Base-by-base conservation (phyloP, 1,284 basidiomycete genomes). In the Phlebopus sp. region DNA sequence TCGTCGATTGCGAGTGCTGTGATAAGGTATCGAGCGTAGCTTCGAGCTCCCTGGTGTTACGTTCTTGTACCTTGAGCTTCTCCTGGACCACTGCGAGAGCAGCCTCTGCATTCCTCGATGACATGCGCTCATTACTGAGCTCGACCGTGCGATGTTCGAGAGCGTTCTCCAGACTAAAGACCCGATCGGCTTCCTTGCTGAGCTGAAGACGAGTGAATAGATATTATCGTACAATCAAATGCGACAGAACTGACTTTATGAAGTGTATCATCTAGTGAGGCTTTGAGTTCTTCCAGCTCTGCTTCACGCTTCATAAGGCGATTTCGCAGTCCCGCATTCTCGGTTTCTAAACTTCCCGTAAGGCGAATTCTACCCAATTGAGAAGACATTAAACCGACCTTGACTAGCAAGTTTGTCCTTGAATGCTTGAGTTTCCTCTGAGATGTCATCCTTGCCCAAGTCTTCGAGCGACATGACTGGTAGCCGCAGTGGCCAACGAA, bases 331-430 rank as follows among this genome's bases (percentile, higher is more conserved):
- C 77, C 78, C 18, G 80, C 78, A 58, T 79, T 78, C 53, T 79
- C 73, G 17, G 73, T 69, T 56, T 85, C 82, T 85, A 54, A 32
- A 14, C 18, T 21, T 27, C 30, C 35, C 3, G 49, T 62, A 51
- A 54, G 53, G 21, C 15, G 42, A 5, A 44, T 40, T 32, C 34
- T 9, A 36, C 37, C 32, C 29, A 36, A 18, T 23, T 30, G 47
- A 39, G 37, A n/a, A 38, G 41, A 32, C 44, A 44, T 37, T 30
- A 18, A 31, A 35, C 59, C 31, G 42, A 83, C 84, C 85, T 78
- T 82, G 82, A 58, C 75, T 77, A 17, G 79, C 71, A 42, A 86
- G 59, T 54, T 74, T 79, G 55, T 82, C 79, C 69, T 77, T 85
- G 46, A 79, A 69, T 13, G 70, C 62, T 54, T 76, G 74, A 4